Evolutionary conservation across 2,329 filamentous ascomycete species (phyloP).

Genomic region (Madurella mycetomatis): DNA sequence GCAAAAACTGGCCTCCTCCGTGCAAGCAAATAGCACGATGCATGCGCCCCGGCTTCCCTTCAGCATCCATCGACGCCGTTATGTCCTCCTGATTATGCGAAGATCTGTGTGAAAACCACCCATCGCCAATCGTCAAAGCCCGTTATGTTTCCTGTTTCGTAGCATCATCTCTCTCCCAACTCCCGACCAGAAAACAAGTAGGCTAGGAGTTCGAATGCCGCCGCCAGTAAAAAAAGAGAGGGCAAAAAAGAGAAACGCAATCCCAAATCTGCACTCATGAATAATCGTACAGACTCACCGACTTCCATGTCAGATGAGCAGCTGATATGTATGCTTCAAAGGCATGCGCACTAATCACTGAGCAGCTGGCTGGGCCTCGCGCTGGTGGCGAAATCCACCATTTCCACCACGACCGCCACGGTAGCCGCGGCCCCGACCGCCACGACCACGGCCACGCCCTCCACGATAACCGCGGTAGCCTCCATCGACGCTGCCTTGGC

Average conservation of each 20-base stretch:
- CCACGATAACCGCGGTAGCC: constrained; percentile 71
- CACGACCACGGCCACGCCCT: constrained; percentile 35
- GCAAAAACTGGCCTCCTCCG: too few relatives aligned
- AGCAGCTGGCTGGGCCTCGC: constrained; percentile 15
- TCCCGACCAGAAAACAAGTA: constrained; percentile 18
- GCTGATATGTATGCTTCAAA: constrained; percentile 1
- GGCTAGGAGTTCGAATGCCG: constrained; percentile 12
- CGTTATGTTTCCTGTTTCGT: constrained; percentile 17
- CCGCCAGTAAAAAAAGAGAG: constrained; percentile 14
- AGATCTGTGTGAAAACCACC: constrained; percentile 5
- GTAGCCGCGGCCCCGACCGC: constrained; percentile 26
- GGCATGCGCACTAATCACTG: constrained; percentile 15
- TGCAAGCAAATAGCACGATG: too few relatives aligned
- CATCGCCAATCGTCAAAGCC: constrained; percentile 13
- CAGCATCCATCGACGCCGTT: background rate
- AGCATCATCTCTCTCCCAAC: constrained; percentile 18
- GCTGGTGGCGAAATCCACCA: constrained; percentile 18
- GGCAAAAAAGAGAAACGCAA: constrained; percentile 7
- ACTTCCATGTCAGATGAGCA: background rate
- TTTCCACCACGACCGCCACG: constrained; percentile 21
- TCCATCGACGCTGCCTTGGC: constrained; percentile 89
- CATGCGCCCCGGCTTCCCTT: too few relatives aligned
- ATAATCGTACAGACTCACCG: constrained; percentile 20
- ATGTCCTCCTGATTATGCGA: background rate
- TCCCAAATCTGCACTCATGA: constrained; percentile 17